phyloP scores from a whole-genome alignment of 2,329 filamentous ascomycete genomes.

The Diaporthe citri region DNA sequence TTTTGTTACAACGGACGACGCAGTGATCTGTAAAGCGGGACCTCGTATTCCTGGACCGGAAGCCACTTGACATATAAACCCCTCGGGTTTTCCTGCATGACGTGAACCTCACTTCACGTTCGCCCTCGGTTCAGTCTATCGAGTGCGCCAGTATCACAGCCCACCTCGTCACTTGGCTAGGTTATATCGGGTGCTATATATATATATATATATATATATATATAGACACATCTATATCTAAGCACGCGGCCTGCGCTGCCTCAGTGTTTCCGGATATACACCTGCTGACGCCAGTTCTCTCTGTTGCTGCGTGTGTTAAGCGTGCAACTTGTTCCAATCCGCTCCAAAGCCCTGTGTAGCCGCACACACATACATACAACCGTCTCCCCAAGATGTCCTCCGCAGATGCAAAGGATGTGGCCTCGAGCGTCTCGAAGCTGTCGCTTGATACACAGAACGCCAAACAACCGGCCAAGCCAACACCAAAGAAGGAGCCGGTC shows the following conservation, averaged over 20 bases:
- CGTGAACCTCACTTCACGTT: neutral
- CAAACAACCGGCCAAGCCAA: constrained; percentile 45
- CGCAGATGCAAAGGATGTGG: constrained; percentile 37
- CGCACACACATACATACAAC: neutral
- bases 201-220: neutral
- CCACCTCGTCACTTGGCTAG: neutral
- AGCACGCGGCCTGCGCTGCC: neutral
- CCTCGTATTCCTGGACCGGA: neutral
- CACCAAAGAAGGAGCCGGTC: constrained; percentile 58
- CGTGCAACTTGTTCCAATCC: constrained; percentile 6
- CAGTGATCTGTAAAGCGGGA: neutral
- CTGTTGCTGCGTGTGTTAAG: neutral
- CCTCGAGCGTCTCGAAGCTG: constrained; percentile 46
- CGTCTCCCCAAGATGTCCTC: constrained; percentile 35
- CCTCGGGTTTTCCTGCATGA: neutral
- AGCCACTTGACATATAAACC: neutral
- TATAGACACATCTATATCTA: neutral
- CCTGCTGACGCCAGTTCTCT: neutral
- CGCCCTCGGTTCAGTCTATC: neutral
- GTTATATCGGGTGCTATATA: neutral
- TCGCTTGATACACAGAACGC: constrained; percentile 45
- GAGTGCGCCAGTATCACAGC: neutral
- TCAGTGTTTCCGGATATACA: neutral
- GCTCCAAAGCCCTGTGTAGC: neutral
- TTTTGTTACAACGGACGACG: constrained; percentile 7